Evolutionary conservation across 192 early-diverging fungal species (phyloP), one percentile per base, ranked within the genome.

Genomic region (Coemansia pectinata): DNA sequence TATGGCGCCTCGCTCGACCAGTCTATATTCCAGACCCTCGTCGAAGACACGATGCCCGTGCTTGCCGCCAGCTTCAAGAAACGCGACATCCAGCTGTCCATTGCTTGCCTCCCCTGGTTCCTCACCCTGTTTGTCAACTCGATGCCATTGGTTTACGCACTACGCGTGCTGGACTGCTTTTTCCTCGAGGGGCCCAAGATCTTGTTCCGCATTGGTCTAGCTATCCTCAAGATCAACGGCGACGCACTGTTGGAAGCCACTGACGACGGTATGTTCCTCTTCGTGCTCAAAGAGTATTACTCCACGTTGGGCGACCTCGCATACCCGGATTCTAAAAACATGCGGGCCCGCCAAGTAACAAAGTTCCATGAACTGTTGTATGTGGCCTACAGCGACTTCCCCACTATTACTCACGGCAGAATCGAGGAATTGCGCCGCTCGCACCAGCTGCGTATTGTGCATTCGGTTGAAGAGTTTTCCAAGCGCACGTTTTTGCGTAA

Each of bases 91-190:
- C 95, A 99, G 78, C 85, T 99, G 9, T 96, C 96, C 1, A 94
- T 99, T 0, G 96, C 95, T 6, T 98, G 95, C 74, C 79, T 99
- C 64, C 96, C 96, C 6, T 99, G 98, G 98, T 98, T 99, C 83
- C 77, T 99, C 62, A 96, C 93, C 39, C 73, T 99, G 58, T 99
- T 90, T 79, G 92, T 99, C 84, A 98, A 98, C 82, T 94, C 96
- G 5, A 92, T 99, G 87, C 96, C 98, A 12, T 74, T 99, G 23
- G 72, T 90, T 8, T 96, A 91, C 70, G 92, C 96, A 5, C 85
- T 96, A 66, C 83, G 96, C 29, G 89, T 98, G 27, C 73, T 99
- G 60, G 96, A 99, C 86, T 95, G 95, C 83, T 96, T 99, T 69
- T 98, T 98, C 80, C 89, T 98, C 87, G 96, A 99, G 67, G 98